phyloP scores from a whole-genome alignment of 192 early-diverging fungal genomes.

The Coemansia guatemalensis region DNA sequence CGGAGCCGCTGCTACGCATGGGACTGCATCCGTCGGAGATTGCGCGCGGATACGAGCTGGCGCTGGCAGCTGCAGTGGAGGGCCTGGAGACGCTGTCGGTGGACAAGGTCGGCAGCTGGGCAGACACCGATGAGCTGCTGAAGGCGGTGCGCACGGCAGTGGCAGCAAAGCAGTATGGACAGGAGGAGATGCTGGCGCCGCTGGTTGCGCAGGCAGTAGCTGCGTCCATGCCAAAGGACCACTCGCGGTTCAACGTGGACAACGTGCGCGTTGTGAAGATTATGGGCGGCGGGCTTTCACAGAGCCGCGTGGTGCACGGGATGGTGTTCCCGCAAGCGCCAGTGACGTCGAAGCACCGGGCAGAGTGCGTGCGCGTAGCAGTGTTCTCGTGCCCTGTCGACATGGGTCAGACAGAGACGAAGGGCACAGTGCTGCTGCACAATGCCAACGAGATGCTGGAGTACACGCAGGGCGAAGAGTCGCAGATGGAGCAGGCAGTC shows the following conservation, averaged over 20 bases:
- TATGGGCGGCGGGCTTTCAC: slow-evolving; percentile 85
- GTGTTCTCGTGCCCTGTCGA: slow-evolving; percentile 95
- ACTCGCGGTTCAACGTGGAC: slow-evolving; percentile 91
- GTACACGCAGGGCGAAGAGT: slow-evolving; percentile 95
- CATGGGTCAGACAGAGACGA: slow-evolving; percentile 93
- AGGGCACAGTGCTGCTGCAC: slow-evolving; percentile 97
- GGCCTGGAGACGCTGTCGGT: slow-evolving; percentile 75
- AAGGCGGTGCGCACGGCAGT: slow-evolving; percentile 81
- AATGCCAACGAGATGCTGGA: slow-evolving; percentile 95
- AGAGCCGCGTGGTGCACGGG: slow-evolving; percentile 87
- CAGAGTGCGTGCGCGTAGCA: slow-evolving; percentile 87
- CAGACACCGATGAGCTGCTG: slow-evolving; percentile 58
- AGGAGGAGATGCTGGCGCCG: slow-evolving; percentile 81
- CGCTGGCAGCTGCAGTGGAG: slow-evolving; percentile 76
- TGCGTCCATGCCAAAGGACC: slow-evolving; percentile 87
- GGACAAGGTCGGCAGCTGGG: slow-evolving; percentile 59
- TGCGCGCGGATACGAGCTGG: slow-evolving; percentile 91
- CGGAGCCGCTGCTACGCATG: slow-evolving; percentile 90
- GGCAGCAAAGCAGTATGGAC: slow-evolving; percentile 92
- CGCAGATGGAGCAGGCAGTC: slow-evolving; percentile 81
- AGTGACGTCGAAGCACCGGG: slow-evolving; percentile 71
- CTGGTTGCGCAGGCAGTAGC: slow-evolving; percentile 84
- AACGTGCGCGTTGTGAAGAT: slow-evolving; percentile 96
- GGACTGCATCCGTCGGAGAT: slow-evolving; percentile 94
- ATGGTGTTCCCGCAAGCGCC: slow-evolving; percentile 97